Percentiles rank a stretch among this genome's conserved stretches.
These are phyloP conservation scores for Trametes sp. DNA, from an alignment of 1,284 basidiomycete genomes.

Conservation along the genomic window DNA sequence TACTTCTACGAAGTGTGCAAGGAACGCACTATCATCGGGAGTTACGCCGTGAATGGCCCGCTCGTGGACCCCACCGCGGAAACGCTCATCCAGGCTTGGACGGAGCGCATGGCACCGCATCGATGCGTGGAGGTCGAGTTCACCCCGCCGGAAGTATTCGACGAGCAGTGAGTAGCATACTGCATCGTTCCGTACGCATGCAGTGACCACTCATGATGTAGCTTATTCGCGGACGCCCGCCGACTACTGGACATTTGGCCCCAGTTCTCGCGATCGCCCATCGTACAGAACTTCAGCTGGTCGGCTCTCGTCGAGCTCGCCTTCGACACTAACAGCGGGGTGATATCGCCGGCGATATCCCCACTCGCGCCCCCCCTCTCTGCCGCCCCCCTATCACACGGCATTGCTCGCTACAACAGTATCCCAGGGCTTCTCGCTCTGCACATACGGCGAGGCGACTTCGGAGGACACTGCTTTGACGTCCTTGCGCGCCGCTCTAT, in stretches of 20 bases:
- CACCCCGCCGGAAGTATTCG: conserved; percentile 25
- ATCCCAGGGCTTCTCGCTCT: conserved; percentile 57
- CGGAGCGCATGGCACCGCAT: conserved; percentile 19
- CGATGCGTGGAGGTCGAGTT: conserved; percentile 32
- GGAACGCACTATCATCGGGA: conserved; percentile 40
- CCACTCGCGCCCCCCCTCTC: conserved; percentile 24
- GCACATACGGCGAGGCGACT: conserved; percentile 70
- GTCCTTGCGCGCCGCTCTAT: conserved; percentile 50
- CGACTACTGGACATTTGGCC: conserved; percentile 48
- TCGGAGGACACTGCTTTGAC: conserved; percentile 55
- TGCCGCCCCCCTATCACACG: conserved; percentile 16
- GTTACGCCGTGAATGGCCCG: conserved; percentile 37
- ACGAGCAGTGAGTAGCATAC: conserved; percentile 22
- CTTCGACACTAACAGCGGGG: conserved; percentile 42
- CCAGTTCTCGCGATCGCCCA: conserved; percentile 45
- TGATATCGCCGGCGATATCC: conserved; percentile 38
- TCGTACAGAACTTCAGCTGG: conserved; percentile 49
- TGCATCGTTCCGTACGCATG: background rate
- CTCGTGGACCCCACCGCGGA: conserved; percentile 25
- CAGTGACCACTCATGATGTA: conserved; percentile 18
- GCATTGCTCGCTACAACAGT: conserved; percentile 28
- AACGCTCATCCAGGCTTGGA: conserved; percentile 30
- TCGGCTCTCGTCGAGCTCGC: conserved; percentile 48
- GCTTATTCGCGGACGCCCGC: conserved; percentile 42
- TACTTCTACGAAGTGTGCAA: conserved; percentile 50